Conservation (phyloP, 768 basidiomycete species). For the Dendrothele bispora region DNA sequence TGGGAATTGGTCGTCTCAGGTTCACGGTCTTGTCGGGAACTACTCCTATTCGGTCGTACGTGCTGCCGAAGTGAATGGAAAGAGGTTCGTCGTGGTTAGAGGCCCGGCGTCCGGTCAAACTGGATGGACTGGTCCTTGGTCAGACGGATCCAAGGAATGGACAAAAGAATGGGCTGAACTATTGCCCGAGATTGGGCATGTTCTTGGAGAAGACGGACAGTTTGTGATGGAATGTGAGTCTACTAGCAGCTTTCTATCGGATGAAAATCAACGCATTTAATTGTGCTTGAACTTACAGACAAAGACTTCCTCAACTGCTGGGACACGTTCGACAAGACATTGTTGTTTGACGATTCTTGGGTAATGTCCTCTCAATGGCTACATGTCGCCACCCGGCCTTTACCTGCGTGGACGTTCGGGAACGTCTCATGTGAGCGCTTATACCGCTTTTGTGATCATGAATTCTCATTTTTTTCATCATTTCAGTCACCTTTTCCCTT, state of each 20-base stretch:
- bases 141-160: slow-evolving; percentile 60
- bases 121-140: slow-evolving; percentile 17
- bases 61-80: slow-evolving; percentile 43
- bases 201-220: slow-evolving; percentile 51
- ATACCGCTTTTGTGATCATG: too few species aligned
- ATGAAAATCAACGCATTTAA: too few species aligned
- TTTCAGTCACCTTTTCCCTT: slow-evolving; percentile 45
- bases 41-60: slow-evolving; percentile 51
- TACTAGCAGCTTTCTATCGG: neutral
- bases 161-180: slow-evolving; percentile 47
- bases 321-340: slow-evolving; percentile 41
- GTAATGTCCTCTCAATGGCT: slow-evolving; percentile 50
- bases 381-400: slow-evolving; percentile 37
- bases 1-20: slow-evolving; percentile 23
- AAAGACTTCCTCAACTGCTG: slow-evolving; percentile 46
- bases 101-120: slow-evolving; percentile 31
- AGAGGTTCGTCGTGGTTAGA: slow-evolving; percentile 48
- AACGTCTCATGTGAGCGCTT: slow-evolving; percentile 42
- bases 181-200: slow-evolving; percentile 41
- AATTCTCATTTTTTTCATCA: too few species aligned
- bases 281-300: slow-evolving; percentile 33
- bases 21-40: slow-evolving; percentile 39
- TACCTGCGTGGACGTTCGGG: slow-evolving; percentile 52
- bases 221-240: slow-evolving; percentile 56
- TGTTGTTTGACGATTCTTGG: slow-evolving; percentile 49